Conservation (phyloP, 1,284 basidiomycete species). For the Paramarasmius palmivorus region DNA sequence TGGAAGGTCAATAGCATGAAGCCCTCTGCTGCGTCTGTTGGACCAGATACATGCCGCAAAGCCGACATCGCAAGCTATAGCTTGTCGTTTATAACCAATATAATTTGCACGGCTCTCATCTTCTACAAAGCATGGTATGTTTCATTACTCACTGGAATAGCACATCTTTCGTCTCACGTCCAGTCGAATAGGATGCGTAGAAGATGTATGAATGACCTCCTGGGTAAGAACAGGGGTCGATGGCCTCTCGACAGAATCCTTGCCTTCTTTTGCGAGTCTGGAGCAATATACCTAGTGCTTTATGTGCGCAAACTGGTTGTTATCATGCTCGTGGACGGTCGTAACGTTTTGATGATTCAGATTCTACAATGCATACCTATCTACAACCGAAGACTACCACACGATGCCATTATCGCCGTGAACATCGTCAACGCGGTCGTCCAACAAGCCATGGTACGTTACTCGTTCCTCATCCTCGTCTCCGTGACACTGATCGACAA, state of each 20-base stretch:
- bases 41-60: constrained; percentile 23
- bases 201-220: constrained; percentile 22
- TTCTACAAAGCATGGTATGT: constrained; percentile 26
- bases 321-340: neutral
- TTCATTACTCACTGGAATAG: neutral
- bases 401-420: constrained; percentile 21
- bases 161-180: neutral
- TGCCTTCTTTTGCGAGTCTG: constrained; percentile 27
- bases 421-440: constrained; percentile 29
- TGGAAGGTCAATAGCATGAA: constrained; percentile 22
- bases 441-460: constrained; percentile 27
- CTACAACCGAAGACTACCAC: constrained; percentile 21
- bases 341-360: constrained; percentile 13
- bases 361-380: constrained; percentile 30
- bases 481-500: neutral
- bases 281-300: constrained; percentile 25
- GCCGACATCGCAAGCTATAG: constrained; percentile 29
- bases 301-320: constrained; percentile 23
- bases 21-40: constrained; percentile 25
- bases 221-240: constrained; percentile 21
- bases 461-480: neutral
- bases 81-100: constrained; percentile 28
- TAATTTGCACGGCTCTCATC: constrained; percentile 28
- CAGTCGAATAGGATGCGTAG: constrained; percentile 20
- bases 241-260: constrained; percentile 27